A percentile compares a stretch with the other conserved stretches of the same genome.
These are phyloP conservation scores for Polyplosphaeria fusca DNA, from an alignment of 495 filamentous ascomycete genomes.

Conservation along the genomic window DNA sequence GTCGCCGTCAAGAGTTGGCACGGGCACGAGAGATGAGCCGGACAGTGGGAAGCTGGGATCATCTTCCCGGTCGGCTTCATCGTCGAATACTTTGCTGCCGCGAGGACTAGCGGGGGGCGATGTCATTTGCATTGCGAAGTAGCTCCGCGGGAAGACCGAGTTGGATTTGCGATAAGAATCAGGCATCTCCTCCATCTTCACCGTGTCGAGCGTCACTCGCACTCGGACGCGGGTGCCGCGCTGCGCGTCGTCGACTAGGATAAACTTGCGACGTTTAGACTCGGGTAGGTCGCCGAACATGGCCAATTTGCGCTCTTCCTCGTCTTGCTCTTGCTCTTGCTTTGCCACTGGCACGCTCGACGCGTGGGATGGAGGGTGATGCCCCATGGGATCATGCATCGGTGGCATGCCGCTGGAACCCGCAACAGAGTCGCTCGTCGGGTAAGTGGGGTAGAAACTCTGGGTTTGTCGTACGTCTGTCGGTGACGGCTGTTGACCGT, in stretches of 20 bases:
- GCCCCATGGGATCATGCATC: slow-evolving; percentile 64
- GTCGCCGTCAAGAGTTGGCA: slow-evolving; percentile 74
- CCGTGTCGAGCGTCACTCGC: slow-evolving; percentile 78
- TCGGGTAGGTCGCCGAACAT: slow-evolving; percentile 85
- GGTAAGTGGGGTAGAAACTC: slow-evolving; percentile 72
- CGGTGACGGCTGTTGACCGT: slow-evolving; percentile 38
- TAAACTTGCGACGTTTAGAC: slow-evolving; percentile 89
- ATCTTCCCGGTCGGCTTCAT: slow-evolving; percentile 51
- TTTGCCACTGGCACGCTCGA: slow-evolving; percentile 40
- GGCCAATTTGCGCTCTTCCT: slow-evolving; percentile 51
- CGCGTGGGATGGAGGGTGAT: slow-evolving; percentile 44
- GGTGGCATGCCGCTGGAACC: slow-evolving; percentile 64
- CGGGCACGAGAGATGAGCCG: slow-evolving; percentile 60
- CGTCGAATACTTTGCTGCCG: slow-evolving; percentile 64
- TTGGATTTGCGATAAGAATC: slow-evolving; percentile 87
- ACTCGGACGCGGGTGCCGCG: slow-evolving; percentile 70
- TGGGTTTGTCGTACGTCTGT: slow-evolving; percentile 70
- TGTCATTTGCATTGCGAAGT: slow-evolving; percentile 84
- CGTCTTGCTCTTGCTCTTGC: slow-evolving; percentile 44
- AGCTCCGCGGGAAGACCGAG: slow-evolving; percentile 84
- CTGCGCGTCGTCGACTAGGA: slow-evolving; percentile 84
- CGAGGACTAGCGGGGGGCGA: slow-evolving; percentile 64
- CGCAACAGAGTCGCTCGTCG: slow-evolving; percentile 51
- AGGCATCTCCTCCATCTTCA: slow-evolving; percentile 89
- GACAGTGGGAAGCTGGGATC: slow-evolving; percentile 41